Evolutionary conservation across 345 rosid species (phyloP), one percentile per base, ranked within the genome.

Genomic region (Hibiscus trionum): DNA sequence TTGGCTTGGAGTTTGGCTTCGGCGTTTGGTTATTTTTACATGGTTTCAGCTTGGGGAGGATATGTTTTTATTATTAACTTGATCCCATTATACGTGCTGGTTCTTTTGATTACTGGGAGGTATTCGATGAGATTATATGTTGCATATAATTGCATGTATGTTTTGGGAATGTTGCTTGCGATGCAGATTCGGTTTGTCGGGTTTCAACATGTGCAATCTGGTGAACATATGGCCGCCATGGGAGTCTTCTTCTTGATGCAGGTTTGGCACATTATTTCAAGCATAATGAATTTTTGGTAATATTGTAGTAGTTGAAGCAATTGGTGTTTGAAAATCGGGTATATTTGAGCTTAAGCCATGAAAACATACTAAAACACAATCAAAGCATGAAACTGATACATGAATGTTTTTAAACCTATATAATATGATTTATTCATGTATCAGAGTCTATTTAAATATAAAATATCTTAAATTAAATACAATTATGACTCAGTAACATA

Each of bases 11-110:
- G 89, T 8, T 70, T 95, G 80, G 96, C 84, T 53, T 87, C 99
- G 17, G 99, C 98, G 14, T 90, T 95, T 72, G 96, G 97, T 61
- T 95, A 95, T 77, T 95, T 95, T 47, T 95, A 92, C 63, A 95
- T 95, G 99, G 99, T 95, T 68, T 95, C 99, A 0, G 98, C 99
- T 3, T 95, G 99, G 99, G 99, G 99, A 60, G 99, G 99, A 5
- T 95, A 95, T 82, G 96, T 95, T 65, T 95, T 95, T 76, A 95
- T 95, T 42, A 95, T 95, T 66, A 95, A 95, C 80, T 82, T 95
- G 85, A 67, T 95, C 58, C 99, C 99, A 1, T 93, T 95, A 69
- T 95, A 93, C 78, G 99, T 95, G 29, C 16, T 95, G 82, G 98
- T 90, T 81, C 76, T 95, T 72, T 78, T 95, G 84, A 80, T 92